These are phyloP conservation scores for Pleomassaria siparia DNA, from an alignment of 2,329 filamentous ascomycete species.

Conservation along the genomic window DNA sequence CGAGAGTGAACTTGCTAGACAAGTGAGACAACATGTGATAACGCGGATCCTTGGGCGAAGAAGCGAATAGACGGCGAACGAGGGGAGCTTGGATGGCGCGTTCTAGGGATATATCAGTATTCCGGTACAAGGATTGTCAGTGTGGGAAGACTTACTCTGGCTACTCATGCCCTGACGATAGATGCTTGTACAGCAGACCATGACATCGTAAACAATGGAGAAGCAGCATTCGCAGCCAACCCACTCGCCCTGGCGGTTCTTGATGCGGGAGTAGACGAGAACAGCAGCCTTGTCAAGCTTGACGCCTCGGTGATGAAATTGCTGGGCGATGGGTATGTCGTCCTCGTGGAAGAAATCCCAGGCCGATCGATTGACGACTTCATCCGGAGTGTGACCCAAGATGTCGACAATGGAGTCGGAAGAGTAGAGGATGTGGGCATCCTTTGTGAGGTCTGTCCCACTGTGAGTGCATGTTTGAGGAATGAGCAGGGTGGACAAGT, in stretches of 20 bases:
- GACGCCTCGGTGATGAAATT: constrained; percentile 72
- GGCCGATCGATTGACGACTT: constrained; percentile 73
- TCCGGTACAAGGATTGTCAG: neutral
- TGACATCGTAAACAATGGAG: constrained; percentile 82
- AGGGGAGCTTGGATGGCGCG: constrained; percentile 76
- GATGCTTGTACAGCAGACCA: constrained; percentile 81
- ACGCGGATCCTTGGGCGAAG: constrained; percentile 77
- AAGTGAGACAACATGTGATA: constrained; percentile 89
- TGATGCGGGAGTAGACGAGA: constrained; percentile 75
- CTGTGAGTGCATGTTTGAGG: constrained; percentile 14
- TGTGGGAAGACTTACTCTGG: constrained; percentile 62
- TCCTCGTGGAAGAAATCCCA: constrained; percentile 88
- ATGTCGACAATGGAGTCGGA: constrained; percentile 84
- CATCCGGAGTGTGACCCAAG: constrained; percentile 74
- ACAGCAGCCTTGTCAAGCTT: constrained; percentile 82
- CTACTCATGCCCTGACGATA: constrained; percentile 70
- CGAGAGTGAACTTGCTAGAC: constrained; percentile 72
- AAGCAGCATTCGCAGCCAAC: constrained; percentile 86
- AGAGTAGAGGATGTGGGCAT: constrained; percentile 79
- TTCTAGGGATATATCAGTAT: constrained; percentile 55
- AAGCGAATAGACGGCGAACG: constrained; percentile 77
- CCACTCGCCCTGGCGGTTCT: constrained; percentile 69
- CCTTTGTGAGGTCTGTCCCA: constrained; percentile 68
- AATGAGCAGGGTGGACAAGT: constrained; percentile 5
- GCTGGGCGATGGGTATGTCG: constrained; percentile 73